These are phyloP conservation scores for Syzygium jambos DNA, from an alignment of 345 rosid species.

Conservation along the genomic window DNA sequence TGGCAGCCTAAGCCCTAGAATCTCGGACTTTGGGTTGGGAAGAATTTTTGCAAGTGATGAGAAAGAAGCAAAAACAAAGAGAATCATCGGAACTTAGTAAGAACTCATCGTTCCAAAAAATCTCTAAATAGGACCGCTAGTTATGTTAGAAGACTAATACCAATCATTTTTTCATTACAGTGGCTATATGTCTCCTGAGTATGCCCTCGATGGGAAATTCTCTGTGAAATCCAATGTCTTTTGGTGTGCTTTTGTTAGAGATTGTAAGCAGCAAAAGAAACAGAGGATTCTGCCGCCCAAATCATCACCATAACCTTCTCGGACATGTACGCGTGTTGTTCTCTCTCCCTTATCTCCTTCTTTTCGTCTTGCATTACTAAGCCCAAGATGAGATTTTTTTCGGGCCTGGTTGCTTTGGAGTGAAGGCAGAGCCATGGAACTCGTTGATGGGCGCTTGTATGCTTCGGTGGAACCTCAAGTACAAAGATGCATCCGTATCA, in stretches of 20 bases:
- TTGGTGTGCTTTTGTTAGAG: slow-evolving; percentile 38
- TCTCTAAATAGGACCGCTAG: too few relatives aligned
- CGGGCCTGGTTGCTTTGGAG: slow-evolving; percentile 26
- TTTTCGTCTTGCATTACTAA: background rate
- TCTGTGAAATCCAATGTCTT: slow-evolving; percentile 35
- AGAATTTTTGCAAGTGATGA: background rate
- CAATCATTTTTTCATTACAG: background rate
- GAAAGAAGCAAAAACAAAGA: background rate
- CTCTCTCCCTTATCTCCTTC: background rate
- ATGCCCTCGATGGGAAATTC: background rate
- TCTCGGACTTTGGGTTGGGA: background rate
- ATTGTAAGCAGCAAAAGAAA: slow-evolving; percentile 36
- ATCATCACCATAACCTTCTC: slow-evolving; percentile 14
- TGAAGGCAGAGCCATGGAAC: background rate
- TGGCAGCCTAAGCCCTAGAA: background rate
- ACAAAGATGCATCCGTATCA: slow-evolving; percentile 14
- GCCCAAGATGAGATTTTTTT: background rate
- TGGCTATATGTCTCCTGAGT: background rate
- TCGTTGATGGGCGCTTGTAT: slow-evolving; percentile 5
- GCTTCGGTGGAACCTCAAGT: background rate
- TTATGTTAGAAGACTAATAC: background rate
- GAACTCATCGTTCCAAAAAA: background rate
- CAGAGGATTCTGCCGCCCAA: slow-evolving; percentile 26
- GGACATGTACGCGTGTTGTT: slow-evolving; percentile 4
- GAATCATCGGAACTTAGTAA: background rate